Conservation (phyloP, 805 yeast genomes). For the Candida arabinofermentans region DNA sequence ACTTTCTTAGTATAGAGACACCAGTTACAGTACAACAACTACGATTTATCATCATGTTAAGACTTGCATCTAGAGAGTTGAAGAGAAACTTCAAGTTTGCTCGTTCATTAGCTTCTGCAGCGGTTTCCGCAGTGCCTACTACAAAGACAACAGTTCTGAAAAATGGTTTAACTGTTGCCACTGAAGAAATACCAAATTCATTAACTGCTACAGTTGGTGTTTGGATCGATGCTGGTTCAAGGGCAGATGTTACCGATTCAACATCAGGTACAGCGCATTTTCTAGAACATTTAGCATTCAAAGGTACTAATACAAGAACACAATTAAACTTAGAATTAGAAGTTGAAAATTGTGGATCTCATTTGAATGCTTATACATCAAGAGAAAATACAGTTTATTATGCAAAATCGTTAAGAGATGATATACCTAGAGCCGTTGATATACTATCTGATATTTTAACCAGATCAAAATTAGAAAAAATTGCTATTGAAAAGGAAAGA, state of each 20-base stretch:
- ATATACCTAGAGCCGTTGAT: constrained; percentile 82
- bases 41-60: background rate
- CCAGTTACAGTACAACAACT: background rate
- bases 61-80: background rate
- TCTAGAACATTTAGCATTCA: constrained; percentile 93
- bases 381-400: constrained; percentile 97
- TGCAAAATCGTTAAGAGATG: constrained; percentile 78
- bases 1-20: no score
- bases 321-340: constrained; percentile 86
- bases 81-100: background rate
- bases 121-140: constrained; percentile 33
- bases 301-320: constrained; percentile 80
- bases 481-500: constrained; percentile 92
- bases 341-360: constrained; percentile 95
- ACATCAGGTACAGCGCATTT: constrained; percentile 97
- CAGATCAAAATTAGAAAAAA: constrained; percentile 71
- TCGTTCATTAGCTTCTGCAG: constrained; percentile 5
- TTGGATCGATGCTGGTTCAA: constrained; percentile 97
- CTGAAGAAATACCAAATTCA: constrained; percentile 81
- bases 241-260: constrained; percentile 81
- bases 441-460: constrained; percentile 88
- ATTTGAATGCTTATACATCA: constrained; percentile 96
- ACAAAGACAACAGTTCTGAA: constrained; percentile 69
- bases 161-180: constrained; percentile 95
- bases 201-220: constrained; percentile 97